Evolutionary conservation across 345 rosid genomes (phyloP), one percentile per base, ranked within the genome.

Genomic region (Erucastrum elatum): DNA sequence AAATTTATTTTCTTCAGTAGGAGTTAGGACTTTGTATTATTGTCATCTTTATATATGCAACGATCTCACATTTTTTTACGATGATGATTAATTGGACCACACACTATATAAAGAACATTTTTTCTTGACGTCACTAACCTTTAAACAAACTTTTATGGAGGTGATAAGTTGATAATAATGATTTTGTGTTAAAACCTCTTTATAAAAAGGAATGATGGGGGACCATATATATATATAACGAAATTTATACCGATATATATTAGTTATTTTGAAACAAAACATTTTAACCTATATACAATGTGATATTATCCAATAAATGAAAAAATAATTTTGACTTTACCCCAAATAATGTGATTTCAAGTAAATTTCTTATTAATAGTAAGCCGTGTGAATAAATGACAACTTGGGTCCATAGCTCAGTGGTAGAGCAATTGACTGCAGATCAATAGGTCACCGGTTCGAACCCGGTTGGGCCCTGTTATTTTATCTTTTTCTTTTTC

Each of bases 341-440:
- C 25, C 13, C 53, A 49, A 4, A 44, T 55, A 37, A 35, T 34
- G 15, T 17, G 31, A 66, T 66, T 37, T n/a, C 16, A 60, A 12
- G 9, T 46, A 46, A 1, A 1, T 13, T 4, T 7, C 3, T 3
- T 39, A 11, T 10, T 44, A 10, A 44, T 44, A 51, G 6, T 15
- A 5, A 27, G 9, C 2, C 30, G 5, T 10, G n/a, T 59, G 63
- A 10, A 0, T 0, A 11, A 10, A 26, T 2, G 39, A 3, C 16
- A 34, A 6, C 1, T 5, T 61, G 91, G 90, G 90, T 88, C 86
- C 86, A 84, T 90, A 86, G 92, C 91, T 92, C 91, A 88, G 94
- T 88, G 90, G 96, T 90, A 88, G 96, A 90, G 92, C 91, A 90
- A 87, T 89, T 92, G 90, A 88, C 92, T 90, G 87, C 88, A 87